These are phyloP conservation scores for Dactylella cylindrospora DNA, from an alignment of 2,329 filamentous ascomycete species.

Conservation along the genomic window DNA sequence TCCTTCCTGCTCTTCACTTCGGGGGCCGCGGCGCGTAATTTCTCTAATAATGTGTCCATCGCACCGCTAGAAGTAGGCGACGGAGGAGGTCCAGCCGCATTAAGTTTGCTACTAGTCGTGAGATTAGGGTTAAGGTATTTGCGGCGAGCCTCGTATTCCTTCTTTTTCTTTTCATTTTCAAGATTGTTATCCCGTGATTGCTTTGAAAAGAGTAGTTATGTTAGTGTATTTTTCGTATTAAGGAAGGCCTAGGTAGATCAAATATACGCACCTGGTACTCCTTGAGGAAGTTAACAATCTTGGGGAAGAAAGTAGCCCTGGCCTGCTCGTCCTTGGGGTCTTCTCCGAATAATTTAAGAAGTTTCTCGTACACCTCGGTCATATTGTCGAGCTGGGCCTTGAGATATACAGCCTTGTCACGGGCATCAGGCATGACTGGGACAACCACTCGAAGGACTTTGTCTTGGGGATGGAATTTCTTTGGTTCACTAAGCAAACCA, in stretches of 20 bases:
- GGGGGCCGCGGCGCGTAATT: conserved; percentile 87
- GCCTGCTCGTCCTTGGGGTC: conserved; percentile 88
- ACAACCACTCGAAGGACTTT: conserved; percentile 89
- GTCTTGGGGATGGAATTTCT: conserved; percentile 97
- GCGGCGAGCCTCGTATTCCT: conserved; percentile 74
- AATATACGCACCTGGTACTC: conserved; percentile 75
- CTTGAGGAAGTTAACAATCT: conserved; percentile 81
- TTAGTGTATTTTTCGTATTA: conserved; percentile 1
- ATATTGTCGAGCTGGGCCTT: conserved; percentile 91
- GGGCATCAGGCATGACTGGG: conserved; percentile 91
- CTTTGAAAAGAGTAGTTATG: conserved; percentile 41
- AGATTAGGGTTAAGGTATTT: conserved; percentile 30
- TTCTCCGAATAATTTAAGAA: conserved; percentile 95
- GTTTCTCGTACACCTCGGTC: conserved; percentile 86
- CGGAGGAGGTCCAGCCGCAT: conserved; percentile 54
- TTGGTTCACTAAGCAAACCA: conserved; percentile 91
- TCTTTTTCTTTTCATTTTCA: conserved; percentile 74
- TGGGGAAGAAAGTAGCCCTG: conserved; percentile 91
- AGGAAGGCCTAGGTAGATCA: not conserved
- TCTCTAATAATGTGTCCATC: conserved; percentile 95
- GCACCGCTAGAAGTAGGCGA: conserved; percentile 78
- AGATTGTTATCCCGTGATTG: conserved; percentile 89
- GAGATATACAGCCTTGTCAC: conserved; percentile 94
- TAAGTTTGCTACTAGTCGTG: conserved; percentile 21
- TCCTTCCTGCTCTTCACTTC: conserved; percentile 87